Conservation (phyloP, 495 filamentous ascomycete species). For the Chaetomium tenue region DNA sequence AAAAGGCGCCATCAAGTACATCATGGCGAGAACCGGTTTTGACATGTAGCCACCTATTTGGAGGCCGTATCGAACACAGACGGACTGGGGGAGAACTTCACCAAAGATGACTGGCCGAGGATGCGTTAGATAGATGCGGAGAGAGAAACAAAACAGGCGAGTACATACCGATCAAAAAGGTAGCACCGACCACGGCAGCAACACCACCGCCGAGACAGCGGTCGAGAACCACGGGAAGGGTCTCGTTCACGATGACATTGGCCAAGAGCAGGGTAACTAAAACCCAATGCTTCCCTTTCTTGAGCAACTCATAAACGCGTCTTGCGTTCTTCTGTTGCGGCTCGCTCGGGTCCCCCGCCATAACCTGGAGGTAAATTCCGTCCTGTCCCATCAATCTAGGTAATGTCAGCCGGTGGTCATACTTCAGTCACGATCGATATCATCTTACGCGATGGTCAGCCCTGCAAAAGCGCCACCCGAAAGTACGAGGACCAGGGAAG, state of each 20-base stretch:
- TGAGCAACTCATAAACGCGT: conserved; percentile 74
- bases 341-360: conserved; percentile 71
- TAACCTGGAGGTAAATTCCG: conserved; percentile 95
- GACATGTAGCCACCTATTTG: conserved; percentile 96
- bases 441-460: conserved; percentile 76
- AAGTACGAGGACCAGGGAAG: conserved; percentile 64
- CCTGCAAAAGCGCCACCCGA: conserved; percentile 94
- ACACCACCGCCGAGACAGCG: conserved; percentile 90
- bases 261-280: conserved; percentile 88
- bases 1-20: conserved; percentile 85
- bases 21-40: conserved; percentile 79
- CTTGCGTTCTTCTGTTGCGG: conserved; percentile 77
- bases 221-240: conserved; percentile 91
- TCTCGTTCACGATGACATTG: conserved; percentile 98
- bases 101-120: conserved; percentile 83
- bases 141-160: neutral
- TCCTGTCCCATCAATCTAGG: conserved; percentile 76
- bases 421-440: neutral
- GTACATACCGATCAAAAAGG: conserved; percentile 79
- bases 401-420: conserved; percentile 20
- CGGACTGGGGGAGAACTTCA: conserved; percentile 90
- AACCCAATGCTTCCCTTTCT: conserved; percentile 98
- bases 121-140: conserved; percentile 4
- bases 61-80: conserved; percentile 94
- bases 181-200: conserved; percentile 90